Conservation (phyloP, 495 filamentous ascomycete genomes). For the Aspergillus nidulans region DNA sequence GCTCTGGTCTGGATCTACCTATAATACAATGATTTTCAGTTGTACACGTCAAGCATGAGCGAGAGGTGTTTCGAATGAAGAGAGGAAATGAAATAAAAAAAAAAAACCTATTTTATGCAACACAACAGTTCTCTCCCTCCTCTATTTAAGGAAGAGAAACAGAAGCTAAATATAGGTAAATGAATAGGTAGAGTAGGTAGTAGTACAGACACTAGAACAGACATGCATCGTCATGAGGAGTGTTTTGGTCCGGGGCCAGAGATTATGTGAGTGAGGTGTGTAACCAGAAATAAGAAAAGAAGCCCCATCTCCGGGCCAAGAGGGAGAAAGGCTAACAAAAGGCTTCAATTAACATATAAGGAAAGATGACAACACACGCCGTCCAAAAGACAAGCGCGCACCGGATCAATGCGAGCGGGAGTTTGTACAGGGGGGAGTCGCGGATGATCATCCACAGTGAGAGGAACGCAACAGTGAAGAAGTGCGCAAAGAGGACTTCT, state of each 20-base stretch:
- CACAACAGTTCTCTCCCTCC: background rate
- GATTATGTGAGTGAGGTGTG: background rate
- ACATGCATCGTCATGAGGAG: constrained; percentile 1
- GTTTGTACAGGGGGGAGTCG: constrained; percentile 51
- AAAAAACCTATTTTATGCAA: background rate
- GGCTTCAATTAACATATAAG: constrained; percentile 57
- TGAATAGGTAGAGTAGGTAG: background rate
- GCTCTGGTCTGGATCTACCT: too few species aligned
- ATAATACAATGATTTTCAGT: too few species aligned
- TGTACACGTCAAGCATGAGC: too few species aligned
- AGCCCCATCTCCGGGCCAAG: background rate
- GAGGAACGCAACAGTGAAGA: constrained; percentile 88
- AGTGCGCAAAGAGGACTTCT: constrained; percentile 79
- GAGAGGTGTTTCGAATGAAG: too few species aligned
- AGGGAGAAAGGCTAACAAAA: constrained; percentile 17
- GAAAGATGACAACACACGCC: constrained; percentile 83
- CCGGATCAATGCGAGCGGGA: constrained; percentile 57
- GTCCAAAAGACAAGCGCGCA: constrained; percentile 73
- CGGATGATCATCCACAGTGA: constrained; percentile 74
- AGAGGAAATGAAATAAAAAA: background rate
- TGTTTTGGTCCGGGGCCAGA: background rate
- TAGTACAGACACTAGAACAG: background rate
- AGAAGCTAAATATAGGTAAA: background rate
- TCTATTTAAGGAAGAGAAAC: background rate
- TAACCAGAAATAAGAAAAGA: background rate